Evolutionary conservation across 306 rosid genomes (phyloP), one percentile per base, ranked within the genome.

Genomic region (Prinsepia uniflora): DNA sequence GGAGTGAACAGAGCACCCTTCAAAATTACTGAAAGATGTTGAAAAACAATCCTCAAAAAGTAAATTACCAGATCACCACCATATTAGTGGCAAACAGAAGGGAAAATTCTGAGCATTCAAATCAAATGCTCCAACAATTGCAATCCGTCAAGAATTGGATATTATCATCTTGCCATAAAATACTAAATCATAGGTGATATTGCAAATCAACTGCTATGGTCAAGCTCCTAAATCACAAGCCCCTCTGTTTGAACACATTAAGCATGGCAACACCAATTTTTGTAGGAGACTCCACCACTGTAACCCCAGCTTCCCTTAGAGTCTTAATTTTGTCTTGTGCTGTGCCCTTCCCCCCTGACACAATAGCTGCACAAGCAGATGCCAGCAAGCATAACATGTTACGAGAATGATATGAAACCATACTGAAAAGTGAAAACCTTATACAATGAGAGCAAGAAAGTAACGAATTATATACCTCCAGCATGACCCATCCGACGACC

Each of bases 401-500:
- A 30, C 8, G 22, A 59, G 17, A 63, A 63, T 46, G 10, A 39
- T 57, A 75, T 18, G 40, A 45, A 22, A 4, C 2, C 34, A 39
- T 13, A 65, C 5, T 44, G 0, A 30, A 30, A 30, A 30, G 36
- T 30, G 36, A 30, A 30, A 5, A 46, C 34, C n/a, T 17, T 59
- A 15, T 43, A n/a, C 75, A 70, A 48, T n/a, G 42, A 22, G 58
- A 63, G 61, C 56, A 13, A 36, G 43, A 30, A n/a, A 48, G 14
- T 54, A 42, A 65, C 2, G 20, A 40, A 55, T 4, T 24, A 62
- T 70, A 62, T 82, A 89, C 99, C 97, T 78, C 99, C 99, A 67
- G 99, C 99, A 72, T 95, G 99, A 74, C 99, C 99, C 99, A 95
- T 95, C 36, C 99, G 96, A 57, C 97, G 97, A 22, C 99, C 99